Evolutionary conservation across 2,329 filamentous ascomycete genomes (phyloP), one percentile per base, ranked within the genome.

Genomic region (Aureobasidium sp.): DNA sequence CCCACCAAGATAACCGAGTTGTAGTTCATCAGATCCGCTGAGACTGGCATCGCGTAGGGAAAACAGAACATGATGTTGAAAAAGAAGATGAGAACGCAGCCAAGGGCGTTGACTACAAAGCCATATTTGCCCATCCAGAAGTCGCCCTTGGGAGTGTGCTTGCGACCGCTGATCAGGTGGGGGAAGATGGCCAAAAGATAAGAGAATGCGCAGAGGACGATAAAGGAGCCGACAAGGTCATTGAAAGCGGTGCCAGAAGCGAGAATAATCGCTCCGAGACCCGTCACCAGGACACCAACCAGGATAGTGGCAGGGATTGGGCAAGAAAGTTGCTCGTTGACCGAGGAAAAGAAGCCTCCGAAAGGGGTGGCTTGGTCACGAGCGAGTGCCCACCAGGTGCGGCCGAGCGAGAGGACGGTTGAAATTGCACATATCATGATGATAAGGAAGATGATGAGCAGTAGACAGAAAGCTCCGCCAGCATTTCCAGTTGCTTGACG

Each of bases 331-430:
- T 65, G 72, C 64, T 77, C 75, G 69, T 81, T 79, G 66, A 87
- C 82, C 19, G 68, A 71, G n/a, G 78, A 74, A 63, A 86, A 81
- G 71, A 82, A 74, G 12, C 68, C 61, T 1, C 79, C 76, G 68
- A 85, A 81, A 0, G 84, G 84, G 2, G 84, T 84, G 2, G 84
- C 84, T 42, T 81, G 79, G 69, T 87, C 84, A 35, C 84, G 80
- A 40, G 83, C 81, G 19, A 83, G 72, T 1, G 78, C 76, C 81
- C 81, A 83, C 71, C 78, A 81, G 71, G 69, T 66, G 22, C 72
- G 69, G n/a, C 70, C 68, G 6, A 66, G 72, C 44, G 81, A 85
- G 40, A 84, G 71, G 35, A 82, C 71, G 2, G 82, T 84, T 12
- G 79, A 78, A 27, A 81, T 67, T 42, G 77, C 76, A 66, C 79